phyloP scores from a whole-genome alignment of 1,284 basidiomycete species.

The Trichosporon inkin region DNA sequence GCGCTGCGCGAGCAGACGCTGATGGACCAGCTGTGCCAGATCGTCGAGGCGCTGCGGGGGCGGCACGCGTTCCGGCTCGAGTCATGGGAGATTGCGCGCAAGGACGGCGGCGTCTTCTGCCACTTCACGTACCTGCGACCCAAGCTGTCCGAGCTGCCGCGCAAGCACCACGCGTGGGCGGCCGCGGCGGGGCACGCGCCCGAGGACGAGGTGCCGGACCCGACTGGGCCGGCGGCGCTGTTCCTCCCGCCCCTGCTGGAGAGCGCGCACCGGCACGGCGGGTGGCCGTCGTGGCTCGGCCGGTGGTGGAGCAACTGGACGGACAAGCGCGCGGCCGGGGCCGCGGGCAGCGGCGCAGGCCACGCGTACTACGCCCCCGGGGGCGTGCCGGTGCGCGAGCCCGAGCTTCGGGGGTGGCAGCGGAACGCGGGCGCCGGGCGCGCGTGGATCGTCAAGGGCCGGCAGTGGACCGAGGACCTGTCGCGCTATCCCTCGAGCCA shows the following conservation, averaged over 20 bases:
- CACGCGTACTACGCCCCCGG: conserved; percentile 21
- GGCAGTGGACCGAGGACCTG: conserved; percentile 86
- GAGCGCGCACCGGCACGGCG: conserved; percentile 41
- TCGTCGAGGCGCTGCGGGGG: conserved; percentile 34
- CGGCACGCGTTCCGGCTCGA: conserved; percentile 44
- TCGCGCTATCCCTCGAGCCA: conserved; percentile 69
- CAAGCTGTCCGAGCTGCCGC: conserved; percentile 25
- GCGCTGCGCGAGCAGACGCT: conserved; percentile 41
- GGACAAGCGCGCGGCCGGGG: neutral
- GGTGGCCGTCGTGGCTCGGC: conserved; percentile 48
- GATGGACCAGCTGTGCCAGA: conserved; percentile 44
- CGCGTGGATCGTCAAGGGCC: conserved; percentile 74
- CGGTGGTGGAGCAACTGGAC: conserved; percentile 37
- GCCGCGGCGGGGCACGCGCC: conserved; percentile 23
- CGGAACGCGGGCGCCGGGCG: conserved; percentile 54
- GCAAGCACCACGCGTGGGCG: conserved; percentile 14
- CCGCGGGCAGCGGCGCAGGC: conserved; percentile 12
- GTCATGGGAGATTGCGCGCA: conserved; percentile 45
- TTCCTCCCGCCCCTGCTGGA: conserved; percentile 42
- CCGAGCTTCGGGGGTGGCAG: conserved; percentile 22
- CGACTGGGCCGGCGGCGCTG: conserved; percentile 32
- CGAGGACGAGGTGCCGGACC: conserved; percentile 23
- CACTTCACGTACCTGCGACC: conserved; percentile 63
- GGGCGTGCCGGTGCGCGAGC: neutral
- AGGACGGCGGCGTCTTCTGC: conserved; percentile 68